phyloP scores from a whole-genome alignment of 257 asterid genomes.

The Fraxinus cuspidata region DNA sequence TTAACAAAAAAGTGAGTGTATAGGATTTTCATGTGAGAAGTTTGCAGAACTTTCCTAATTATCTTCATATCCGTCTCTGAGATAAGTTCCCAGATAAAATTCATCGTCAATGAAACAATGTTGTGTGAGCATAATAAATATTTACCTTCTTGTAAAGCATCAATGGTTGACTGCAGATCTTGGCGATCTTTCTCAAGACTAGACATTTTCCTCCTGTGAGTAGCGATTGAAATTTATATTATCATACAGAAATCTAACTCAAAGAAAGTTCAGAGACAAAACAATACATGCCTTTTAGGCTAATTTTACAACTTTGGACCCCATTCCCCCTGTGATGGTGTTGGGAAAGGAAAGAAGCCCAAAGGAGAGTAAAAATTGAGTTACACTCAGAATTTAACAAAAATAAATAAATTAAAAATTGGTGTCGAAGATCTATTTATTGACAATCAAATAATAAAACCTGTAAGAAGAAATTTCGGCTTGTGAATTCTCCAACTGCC shows the following conservation, averaged over 20 bases:
- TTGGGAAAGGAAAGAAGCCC: neutral
- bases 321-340: neutral
- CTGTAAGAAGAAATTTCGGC: slow-evolving; percentile 72
- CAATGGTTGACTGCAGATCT: slow-evolving; percentile 82
- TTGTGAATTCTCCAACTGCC: slow-evolving; percentile 73
- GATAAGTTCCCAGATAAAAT: neutral
- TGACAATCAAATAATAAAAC: slow-evolving; percentile 38
- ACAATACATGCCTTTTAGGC: neutral
- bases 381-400: slow-evolving; percentile 21
- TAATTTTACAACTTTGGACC: neutral
- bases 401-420: slow-evolving; percentile 11
- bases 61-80: slow-evolving; percentile 8
- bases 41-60: neutral
- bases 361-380: neutral
- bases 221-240: neutral
- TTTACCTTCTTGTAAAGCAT: slow-evolving; percentile 92
- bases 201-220: slow-evolving; percentile 73
- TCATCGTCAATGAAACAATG: slow-evolving; percentile 10
- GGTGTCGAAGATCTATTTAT: neutral
- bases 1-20: neutral
- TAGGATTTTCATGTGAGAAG: neutral
- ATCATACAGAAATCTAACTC: slow-evolving; percentile 20
- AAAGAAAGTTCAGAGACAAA: neutral
- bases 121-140: neutral
- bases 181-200: slow-evolving; percentile 88